Evolutionary conservation across 768 basidiomycete species (phyloP), one percentile per base, ranked within the genome.

Genomic region (Pleurotus ostreatus): DNA sequence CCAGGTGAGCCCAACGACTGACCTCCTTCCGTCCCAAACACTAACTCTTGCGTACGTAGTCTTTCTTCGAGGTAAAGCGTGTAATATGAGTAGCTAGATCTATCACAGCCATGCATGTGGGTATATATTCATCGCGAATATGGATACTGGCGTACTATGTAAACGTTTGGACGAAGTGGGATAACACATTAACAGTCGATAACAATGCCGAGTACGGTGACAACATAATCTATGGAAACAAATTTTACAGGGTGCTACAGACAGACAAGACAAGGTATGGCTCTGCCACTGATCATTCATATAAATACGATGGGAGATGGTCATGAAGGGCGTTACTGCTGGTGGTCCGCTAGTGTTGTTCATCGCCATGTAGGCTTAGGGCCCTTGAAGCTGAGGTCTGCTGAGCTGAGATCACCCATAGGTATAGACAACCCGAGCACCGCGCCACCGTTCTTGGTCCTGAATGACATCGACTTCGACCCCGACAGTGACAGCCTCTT

Each of bases 11-110:
- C 5, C 30, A 34, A 11, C 30, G 30, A 9, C 11, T 34, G 30
- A 34, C 2, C 30, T 34, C 30, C 7, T 11, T 34, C 4, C 30
- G 30, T 34, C 30, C 30, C 30, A 34, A 11, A 9, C 30, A 34
- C 30, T 34, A 11, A 34, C 11, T 11, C 4, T 34, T 51, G 40
- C 44, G 44, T 18, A 61, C 44, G 44, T 18, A 61, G 86, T 89
- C 89, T 15, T 91, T 92, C 82, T 94, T 95, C 63, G 92, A 94
- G 75, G 89, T 94, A 49, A 92, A 89, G 69, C 84, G 93, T 69
- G 88, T 92, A 62, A 88, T 93, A 71, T 91, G 81, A 74, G 52
- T 12, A 53, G 39, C 15, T 23, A 13, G 26, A n/a, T 22, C 16
- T 15, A 37, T 11, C 22, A n/a, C 26, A 34, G 38, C 15, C 23